A percentile compares a stretch with the other conserved stretches of the same genome.
phyloP scores from a whole-genome alignment of 352 stramenopile species.

The Phytophthora lateralis region DNA sequence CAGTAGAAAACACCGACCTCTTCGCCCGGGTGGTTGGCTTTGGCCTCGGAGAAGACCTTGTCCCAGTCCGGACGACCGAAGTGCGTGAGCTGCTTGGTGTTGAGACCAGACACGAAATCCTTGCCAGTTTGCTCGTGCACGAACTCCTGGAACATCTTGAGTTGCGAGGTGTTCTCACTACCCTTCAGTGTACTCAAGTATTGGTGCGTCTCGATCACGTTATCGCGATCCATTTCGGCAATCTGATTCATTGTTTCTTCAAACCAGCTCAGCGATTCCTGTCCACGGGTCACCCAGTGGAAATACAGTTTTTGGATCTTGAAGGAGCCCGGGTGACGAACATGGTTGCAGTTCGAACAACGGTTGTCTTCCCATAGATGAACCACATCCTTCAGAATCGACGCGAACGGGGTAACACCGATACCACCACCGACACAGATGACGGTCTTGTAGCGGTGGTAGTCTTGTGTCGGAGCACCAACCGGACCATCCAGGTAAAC shows the following conservation, averaged over 20 bases:
- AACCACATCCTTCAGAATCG: conserved; percentile 79
- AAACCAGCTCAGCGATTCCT: conserved; percentile 87
- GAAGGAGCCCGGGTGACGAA: conserved; percentile 72
- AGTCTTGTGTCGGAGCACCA: conserved; percentile 76
- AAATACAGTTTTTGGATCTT: conserved; percentile 89
- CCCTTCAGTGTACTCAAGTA: conserved; percentile 85
- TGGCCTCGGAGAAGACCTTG: conserved; percentile 65
- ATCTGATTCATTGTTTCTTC: conserved; percentile 88
- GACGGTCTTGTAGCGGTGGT: conserved; percentile 76
- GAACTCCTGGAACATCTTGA: conserved; percentile 89
- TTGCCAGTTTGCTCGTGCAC: conserved; percentile 76
- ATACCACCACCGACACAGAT: conserved; percentile 81
- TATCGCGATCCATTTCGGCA: conserved; percentile 71
- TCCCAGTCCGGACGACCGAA: conserved; percentile 90
- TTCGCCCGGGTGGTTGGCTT: conserved; percentile 53
- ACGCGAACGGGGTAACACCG: conserved; percentile 84
- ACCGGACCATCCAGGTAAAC: conserved; percentile 81
- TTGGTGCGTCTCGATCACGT: conserved; percentile 83
- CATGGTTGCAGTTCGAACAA: conserved; percentile 74
- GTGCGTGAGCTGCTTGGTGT: conserved; percentile 83
- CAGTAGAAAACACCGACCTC: conserved; percentile 91
- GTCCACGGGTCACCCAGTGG: conserved; percentile 83
- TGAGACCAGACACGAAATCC: conserved; percentile 82
- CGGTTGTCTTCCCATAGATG: conserved; percentile 80
- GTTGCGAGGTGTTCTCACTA: conserved; percentile 69